A percentile compares a stretch with the other conserved stretches of the same genome.
These are phyloP conservation scores for Entomophthora muscae DNA, from an alignment of 371 early-diverging fungal genomes.

Conservation along the genomic window DNA sequence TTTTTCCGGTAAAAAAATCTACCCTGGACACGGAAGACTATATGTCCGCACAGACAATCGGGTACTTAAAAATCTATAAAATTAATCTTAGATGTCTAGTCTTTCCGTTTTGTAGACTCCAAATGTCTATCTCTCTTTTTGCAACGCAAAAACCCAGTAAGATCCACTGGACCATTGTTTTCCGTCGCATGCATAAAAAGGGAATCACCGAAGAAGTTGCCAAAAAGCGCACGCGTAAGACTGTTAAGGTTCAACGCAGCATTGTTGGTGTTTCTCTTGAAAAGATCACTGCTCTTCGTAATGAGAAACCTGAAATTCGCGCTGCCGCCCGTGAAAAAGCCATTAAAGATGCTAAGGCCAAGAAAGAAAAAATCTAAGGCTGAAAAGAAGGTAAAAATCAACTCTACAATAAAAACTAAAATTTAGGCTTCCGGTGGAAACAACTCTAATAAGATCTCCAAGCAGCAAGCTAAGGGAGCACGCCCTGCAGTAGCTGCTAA, in stretches of 20 bases:
- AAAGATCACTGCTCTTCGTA: conserved; percentile 86
- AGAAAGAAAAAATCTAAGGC: conserved; percentile 31
- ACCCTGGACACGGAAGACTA: conserved; percentile 91
- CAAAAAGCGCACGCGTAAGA: conserved; percentile 89
- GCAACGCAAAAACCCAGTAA: conserved; percentile 91
- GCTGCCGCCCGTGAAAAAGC: conserved; percentile 82
- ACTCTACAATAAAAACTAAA: conserved; percentile 10
- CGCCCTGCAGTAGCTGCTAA: conserved; percentile 68
- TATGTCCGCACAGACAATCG: conserved; percentile 83
- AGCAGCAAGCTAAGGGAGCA: conserved; percentile 77
- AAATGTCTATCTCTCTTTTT: conserved; percentile 91
- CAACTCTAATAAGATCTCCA: conserved; percentile 48
- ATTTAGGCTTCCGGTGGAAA: not conserved
- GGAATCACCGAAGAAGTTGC: conserved; percentile 86
- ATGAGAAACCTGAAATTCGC: conserved; percentile 86
- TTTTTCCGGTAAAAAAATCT: conserved; percentile 96
- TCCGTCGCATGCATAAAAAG: conserved; percentile 97
- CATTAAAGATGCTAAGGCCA: conserved; percentile 70
- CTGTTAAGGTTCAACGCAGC: conserved; percentile 92
- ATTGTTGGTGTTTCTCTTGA: conserved; percentile 91
- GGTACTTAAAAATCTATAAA: conserved; percentile 18
- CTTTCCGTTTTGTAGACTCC: conserved; percentile 89
- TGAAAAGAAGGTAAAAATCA: not conserved
- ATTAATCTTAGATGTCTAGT: conserved; percentile 22
- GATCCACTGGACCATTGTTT: conserved; percentile 91